Conservation (phyloP, 306 rosid genomes). For the Adenanthera pavonina region DNA sequence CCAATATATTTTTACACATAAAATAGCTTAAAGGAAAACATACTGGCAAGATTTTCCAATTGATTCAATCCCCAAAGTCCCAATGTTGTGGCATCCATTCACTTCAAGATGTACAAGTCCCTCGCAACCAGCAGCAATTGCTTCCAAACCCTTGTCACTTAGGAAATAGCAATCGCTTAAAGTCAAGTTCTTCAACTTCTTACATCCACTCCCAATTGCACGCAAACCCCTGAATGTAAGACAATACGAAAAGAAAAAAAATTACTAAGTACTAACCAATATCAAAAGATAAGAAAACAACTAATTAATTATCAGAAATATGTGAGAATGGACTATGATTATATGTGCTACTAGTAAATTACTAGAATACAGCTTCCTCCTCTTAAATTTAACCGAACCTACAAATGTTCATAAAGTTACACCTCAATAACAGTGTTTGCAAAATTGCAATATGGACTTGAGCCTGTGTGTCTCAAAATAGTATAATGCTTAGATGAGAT, state of each 20-base stretch:
- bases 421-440: conserved; percentile 3
- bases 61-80: conserved; percentile 78
- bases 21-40: conserved; percentile 45
- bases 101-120: conserved; percentile 92
- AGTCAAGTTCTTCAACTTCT: conserved; percentile 85
- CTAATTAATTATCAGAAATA: neutral
- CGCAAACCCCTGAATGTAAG: conserved; percentile 67
- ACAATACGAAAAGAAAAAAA: conserved; percentile 23
- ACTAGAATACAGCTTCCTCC: conserved; percentile 6
- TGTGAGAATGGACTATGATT: neutral
- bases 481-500: neutral
- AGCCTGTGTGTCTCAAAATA: conserved; percentile 1
- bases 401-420: conserved; percentile 13
- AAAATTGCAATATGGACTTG: conserved; percentile 4
- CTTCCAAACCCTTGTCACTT: conserved; percentile 89
- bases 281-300: neutral
- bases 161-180: conserved; percentile 88
- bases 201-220: conserved; percentile 83
- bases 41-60: conserved; percentile 92
- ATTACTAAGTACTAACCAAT: conserved; percentile 24
- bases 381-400: conserved; percentile 32
- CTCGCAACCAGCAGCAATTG: conserved; percentile 91
- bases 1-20: conserved; percentile 25
- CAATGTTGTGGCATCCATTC: conserved; percentile 95
- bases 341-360: neutral